Conservation (phyloP, 2,329 filamentous ascomycete species). For the Sphaceloma murrayae region DNA sequence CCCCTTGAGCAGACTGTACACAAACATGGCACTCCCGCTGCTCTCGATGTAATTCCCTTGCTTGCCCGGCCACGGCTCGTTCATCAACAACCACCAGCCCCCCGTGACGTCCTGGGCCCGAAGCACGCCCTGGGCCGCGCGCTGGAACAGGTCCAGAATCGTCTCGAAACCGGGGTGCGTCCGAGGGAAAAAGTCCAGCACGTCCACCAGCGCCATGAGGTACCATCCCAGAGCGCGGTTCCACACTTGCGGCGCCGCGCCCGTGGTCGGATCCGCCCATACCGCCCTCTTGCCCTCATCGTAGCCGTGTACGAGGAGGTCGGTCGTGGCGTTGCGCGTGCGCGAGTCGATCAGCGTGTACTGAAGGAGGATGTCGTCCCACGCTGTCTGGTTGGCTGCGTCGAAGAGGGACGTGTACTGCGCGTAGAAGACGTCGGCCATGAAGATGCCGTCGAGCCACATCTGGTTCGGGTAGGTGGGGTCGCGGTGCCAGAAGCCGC, state of each 20-base stretch:
- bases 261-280: conserved; percentile 45
- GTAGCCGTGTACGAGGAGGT: conserved; percentile 47
- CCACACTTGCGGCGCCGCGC: conserved; percentile 47
- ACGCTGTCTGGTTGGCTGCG: conserved; percentile 15
- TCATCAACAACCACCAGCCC: conserved; percentile 51
- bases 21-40: conserved; percentile 50
- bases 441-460: conserved; percentile 48
- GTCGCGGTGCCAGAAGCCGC: conserved; percentile 30
- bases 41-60: conserved; percentile 52
- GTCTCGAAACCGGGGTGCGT: conserved; percentile 10
- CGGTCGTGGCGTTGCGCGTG: conserved; percentile 35
- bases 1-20: conserved; percentile 44
- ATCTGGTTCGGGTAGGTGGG: conserved; percentile 41
- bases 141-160: conserved; percentile 28
- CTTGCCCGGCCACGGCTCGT: conserved; percentile 32
- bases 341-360: conserved; percentile 3
- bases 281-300: conserved; percentile 40
- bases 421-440: conserved; percentile 37
- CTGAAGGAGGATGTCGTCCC: conserved; percentile 24
- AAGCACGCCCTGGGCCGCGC: conserved; percentile 34
- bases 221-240: conserved; percentile 47
- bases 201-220: conserved; percentile 42
- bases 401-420: conserved; percentile 21
- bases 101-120: conserved; percentile 35
- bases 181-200: conserved; percentile 34